Base-by-base conservation (phyloP, 345 rosid genomes). In the Eucalyptus marginata region DNA sequence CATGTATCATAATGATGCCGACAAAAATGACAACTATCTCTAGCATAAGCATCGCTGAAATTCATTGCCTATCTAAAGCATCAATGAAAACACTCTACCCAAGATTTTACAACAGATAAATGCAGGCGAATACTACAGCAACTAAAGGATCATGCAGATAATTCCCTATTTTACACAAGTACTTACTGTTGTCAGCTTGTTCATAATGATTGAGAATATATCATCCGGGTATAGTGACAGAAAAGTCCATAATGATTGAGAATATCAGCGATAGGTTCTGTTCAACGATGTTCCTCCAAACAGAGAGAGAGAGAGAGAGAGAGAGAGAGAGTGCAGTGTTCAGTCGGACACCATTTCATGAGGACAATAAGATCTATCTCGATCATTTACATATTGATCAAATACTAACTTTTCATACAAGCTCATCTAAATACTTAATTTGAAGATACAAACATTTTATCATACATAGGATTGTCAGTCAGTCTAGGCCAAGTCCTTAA, bases 131-230 rank as follows among this genome's bases (percentile, higher is more conserved):
- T 46, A 47, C 49, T 64, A 22, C 87, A 86, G 5, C 87, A 50
- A 86, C 59, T 86, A 86, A 50, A 49, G 43, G 20, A n/a, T 18
- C 25, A 2, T 43, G 49, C 24, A 81, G 66, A 43, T n/a, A 31
- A 88, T 22, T 68, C 44, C 79, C 62, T 47, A 29, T 33, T 11
- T 4, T 7, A 84, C 9, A 76, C 49, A 79, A 86, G 31, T 68
- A 84, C 92, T 47, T 92, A 97, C 99, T 89, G 98, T 91, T 9
- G 98, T 94, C 88, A 97, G 93, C 92, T 94, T 98, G 96, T 97
- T 98, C 92, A 17, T 17, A 18, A 66, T 31, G 44, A 33, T 31
- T 31, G 11, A 68, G 43, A 68, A 31, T 31, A 66, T 31, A n/a
- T n/a, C 80, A 68, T 8, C 40, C 2, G 22, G 1, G 80, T 68